phyloP scores from a whole-genome alignment of 768 basidiomycete genomes.

The Suillus ampliporus region DNA sequence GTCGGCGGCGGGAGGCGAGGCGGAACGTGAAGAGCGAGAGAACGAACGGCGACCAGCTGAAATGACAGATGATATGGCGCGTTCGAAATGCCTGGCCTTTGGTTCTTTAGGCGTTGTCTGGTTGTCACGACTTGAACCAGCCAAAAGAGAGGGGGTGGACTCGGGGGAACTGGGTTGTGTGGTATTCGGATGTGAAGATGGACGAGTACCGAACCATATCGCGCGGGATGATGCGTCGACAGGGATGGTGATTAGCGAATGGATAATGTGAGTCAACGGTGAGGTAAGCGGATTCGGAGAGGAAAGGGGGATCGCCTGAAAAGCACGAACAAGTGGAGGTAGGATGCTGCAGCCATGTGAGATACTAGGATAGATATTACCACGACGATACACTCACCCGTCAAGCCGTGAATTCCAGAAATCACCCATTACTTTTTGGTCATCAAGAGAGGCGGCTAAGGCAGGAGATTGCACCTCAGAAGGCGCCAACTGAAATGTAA shows the following conservation, averaged over 20 bases:
- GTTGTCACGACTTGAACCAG: neutral
- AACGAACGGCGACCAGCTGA: slow-evolving; percentile 36
- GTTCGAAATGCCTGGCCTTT: slow-evolving; percentile 30
- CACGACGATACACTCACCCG: slow-evolving; percentile 49
- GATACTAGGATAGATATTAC: slow-evolving; percentile 4
- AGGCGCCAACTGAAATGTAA: slow-evolving; percentile 40
- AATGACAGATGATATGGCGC: slow-evolving; percentile 32
- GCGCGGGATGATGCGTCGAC: slow-evolving; percentile 57
- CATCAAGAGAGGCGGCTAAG: slow-evolving; percentile 20
- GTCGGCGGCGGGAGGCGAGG: slow-evolving; percentile 43
- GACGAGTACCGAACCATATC: slow-evolving; percentile 63
- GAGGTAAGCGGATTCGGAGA: slow-evolving; percentile 68
- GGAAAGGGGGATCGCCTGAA: slow-evolving; percentile 66
- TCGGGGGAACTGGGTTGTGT: slow-evolving; percentile 42
- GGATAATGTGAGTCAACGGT: slow-evolving; percentile 83
- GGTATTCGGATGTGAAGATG: slow-evolving; percentile 39
- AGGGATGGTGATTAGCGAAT: slow-evolving; percentile 82
- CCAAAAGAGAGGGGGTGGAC: neutral
- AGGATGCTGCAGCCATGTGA: slow-evolving; percentile 59
- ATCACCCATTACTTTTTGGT: slow-evolving; percentile 67
- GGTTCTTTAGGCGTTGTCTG: slow-evolving; percentile 25
- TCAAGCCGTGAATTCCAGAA: slow-evolving; percentile 78
- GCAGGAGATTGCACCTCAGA: slow-evolving; percentile 45
- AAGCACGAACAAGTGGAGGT: slow-evolving; percentile 70
- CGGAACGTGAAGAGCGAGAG: slow-evolving; percentile 51